A percentile compares a stretch with the other conserved stretches of the same genome.
These are phyloP conservation scores for Waltergamsia citrina DNA, from an alignment of 2,329 filamentous ascomycete species.

Conservation along the genomic window DNA sequence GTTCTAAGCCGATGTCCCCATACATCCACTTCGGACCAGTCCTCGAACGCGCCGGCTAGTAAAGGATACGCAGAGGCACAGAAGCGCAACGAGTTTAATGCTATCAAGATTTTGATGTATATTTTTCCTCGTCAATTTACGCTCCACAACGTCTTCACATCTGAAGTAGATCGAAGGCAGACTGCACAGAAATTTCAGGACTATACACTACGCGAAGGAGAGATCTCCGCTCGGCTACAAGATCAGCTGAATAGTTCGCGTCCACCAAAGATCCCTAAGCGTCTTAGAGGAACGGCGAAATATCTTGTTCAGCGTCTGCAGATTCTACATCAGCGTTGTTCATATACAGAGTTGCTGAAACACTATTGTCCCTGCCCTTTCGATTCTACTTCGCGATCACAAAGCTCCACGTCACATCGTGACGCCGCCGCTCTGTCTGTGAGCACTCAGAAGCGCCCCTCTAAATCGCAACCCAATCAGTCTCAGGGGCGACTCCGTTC, in stretches of 20 bases:
- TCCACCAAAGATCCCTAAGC: slow-evolving; percentile 44
- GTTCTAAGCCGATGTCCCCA: slow-evolving; percentile 62
- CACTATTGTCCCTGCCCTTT: slow-evolving; percentile 63
- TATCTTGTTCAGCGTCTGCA: slow-evolving; percentile 60
- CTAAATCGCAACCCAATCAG: background rate
- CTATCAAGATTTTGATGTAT: slow-evolving; percentile 74
- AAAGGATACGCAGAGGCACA: background rate
- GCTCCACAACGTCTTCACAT: slow-evolving; percentile 87
- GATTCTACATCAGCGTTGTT: slow-evolving; percentile 60
- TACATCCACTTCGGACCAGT: background rate
- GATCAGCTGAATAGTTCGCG: background rate
- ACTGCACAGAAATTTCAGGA: slow-evolving; percentile 71
- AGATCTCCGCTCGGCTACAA: slow-evolving; percentile 41
- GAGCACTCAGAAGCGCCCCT: background rate
- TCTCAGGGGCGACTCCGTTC: slow-evolving; percentile 3
- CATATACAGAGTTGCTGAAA: slow-evolving; percentile 68
- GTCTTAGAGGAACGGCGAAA: slow-evolving; percentile 54
- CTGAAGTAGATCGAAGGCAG: slow-evolving; percentile 50
- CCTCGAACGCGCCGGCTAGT: background rate
- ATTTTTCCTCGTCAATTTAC: slow-evolving; percentile 88
- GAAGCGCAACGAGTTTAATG: slow-evolving; percentile 31
- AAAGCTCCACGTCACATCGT: slow-evolving; percentile 4
- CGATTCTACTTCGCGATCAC: slow-evolving; percentile 9
- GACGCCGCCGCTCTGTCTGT: background rate
- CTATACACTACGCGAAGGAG: slow-evolving; percentile 76